Evolutionary conservation across 2,329 filamentous ascomycete genomes (phyloP).

Genomic region (Apiospora marii): DNA sequence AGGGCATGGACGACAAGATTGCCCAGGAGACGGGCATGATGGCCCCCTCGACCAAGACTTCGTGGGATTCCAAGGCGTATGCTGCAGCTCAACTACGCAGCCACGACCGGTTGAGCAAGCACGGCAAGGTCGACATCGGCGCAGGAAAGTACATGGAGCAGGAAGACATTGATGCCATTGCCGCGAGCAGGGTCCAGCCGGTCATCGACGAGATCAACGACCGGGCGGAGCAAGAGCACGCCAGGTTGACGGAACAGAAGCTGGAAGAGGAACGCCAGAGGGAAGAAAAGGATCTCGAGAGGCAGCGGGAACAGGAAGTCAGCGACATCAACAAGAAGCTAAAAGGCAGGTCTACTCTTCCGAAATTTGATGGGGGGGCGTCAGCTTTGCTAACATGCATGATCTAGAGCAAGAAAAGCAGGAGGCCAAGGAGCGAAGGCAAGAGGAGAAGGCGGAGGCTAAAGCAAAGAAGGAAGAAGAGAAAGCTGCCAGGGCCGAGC

Average conservation of each 20-base stretch:
- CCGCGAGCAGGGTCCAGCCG: conserved; percentile 78
- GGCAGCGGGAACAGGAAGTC: conserved; percentile 59
- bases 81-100: conserved; percentile 72
- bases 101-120: conserved; percentile 63
- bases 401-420: conserved; percentile 55
- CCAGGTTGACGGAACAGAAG: conserved; percentile 68
- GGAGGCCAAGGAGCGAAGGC: conserved; percentile 52
- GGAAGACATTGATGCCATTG: conserved; percentile 80
- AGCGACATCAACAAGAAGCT: conserved; percentile 61
- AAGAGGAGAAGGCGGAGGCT: conserved; percentile 57
- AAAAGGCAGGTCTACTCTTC: conserved; percentile 57
- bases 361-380: no score
- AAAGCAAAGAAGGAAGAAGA: conserved; percentile 56
- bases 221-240: conserved; percentile 76
- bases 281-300: conserved; percentile 61
- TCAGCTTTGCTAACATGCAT: conserved; percentile 28
- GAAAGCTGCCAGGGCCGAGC: conserved; percentile 59
- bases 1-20: conserved; percentile 83
- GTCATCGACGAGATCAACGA: conserved; percentile 85
- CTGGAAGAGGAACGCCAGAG: conserved; percentile 71
- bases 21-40: conserved; percentile 79
- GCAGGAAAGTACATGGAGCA: conserved; percentile 82
- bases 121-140: conserved; percentile 73
- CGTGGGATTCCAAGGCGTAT: conserved; percentile 82
- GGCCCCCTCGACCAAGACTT: conserved; percentile 70